Percentiles rank a stretch among this genome's conserved stretches.
phyloP scores from a whole-genome alignment of 1,284 basidiomycete species.

The Ustilago tritici region DNA sequence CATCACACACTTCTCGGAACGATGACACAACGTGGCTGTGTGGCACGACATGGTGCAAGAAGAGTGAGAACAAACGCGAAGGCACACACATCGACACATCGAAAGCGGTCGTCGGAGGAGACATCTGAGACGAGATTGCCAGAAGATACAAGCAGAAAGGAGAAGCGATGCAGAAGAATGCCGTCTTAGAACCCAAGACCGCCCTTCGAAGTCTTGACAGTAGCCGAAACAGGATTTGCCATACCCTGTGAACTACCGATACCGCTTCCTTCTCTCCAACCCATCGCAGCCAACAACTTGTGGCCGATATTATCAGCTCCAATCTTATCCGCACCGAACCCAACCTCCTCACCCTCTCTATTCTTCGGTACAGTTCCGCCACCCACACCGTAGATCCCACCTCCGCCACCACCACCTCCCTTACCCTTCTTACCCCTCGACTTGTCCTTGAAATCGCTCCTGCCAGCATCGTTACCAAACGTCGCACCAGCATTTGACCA shows the following conservation, averaged over 20 bases:
- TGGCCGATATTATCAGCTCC: conserved; percentile 68
- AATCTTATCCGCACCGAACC: conserved; percentile 65
- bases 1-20: not conserved
- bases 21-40: not conserved
- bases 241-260: conserved; percentile 63
- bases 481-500: conserved; percentile 44
- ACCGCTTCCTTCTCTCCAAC: conserved; percentile 65
- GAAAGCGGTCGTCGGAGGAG: not conserved
- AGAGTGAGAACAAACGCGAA: not conserved
- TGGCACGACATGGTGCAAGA: not conserved
- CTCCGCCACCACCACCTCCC: conserved; percentile 13
- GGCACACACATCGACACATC: not conserved
- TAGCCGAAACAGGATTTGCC: conserved; percentile 64
- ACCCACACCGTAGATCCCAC: conserved; percentile 39
- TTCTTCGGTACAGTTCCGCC: conserved; percentile 55
- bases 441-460: conserved; percentile 40
- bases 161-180: not conserved
- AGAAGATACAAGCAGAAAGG: not conserved
- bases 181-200: conserved; percentile 59
- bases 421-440: conserved; percentile 34
- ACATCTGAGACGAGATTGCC: not conserved
- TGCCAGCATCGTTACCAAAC: conserved; percentile 49
- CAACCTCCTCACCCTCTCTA: conserved; percentile 65
- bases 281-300: conserved; percentile 65
- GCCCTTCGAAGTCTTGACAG: conserved; percentile 63